Conservation (phyloP, 2,329 filamentous ascomycete species). For the Botryotinia globosa region DNA sequence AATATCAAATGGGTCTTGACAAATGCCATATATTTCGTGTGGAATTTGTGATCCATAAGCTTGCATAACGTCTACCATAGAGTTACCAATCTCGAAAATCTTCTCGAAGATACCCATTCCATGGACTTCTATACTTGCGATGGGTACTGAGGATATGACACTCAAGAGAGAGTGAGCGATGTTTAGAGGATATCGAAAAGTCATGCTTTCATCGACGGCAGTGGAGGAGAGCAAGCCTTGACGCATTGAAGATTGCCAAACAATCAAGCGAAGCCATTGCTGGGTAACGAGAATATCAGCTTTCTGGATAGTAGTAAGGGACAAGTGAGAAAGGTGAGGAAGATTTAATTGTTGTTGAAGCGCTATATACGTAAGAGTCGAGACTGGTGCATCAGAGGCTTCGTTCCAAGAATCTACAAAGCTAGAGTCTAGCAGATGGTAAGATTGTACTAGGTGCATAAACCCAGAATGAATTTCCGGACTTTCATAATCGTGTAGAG, state of each 20-base stretch:
- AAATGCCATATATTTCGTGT: conserved; percentile 33
- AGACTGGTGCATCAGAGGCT: conserved; percentile 46
- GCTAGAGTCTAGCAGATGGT: conserved; percentile 60
- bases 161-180: conserved; percentile 57
- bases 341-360: conserved; percentile 53
- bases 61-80: conserved; percentile 46
- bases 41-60: conserved; percentile 33
- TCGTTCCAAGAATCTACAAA: conserved; percentile 66
- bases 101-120: conserved; percentile 51
- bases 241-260: conserved; percentile 69
- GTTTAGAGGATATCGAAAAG: conserved; percentile 58
- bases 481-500: conserved; percentile 51
- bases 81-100: conserved; percentile 48
- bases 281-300: conserved; percentile 68
- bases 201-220: conserved; percentile 57
- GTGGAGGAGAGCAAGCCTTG: conserved; percentile 61
- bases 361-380: conserved; percentile 56
- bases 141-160: conserved; percentile 44
- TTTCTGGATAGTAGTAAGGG: conserved; percentile 60
- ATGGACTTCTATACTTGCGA: conserved; percentile 46
- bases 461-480: conserved; percentile 56
- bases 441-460: conserved; percentile 58
- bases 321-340: conserved; percentile 30
- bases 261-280: conserved; percentile 67
- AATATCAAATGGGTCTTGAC: conserved; percentile 45